Percentiles rank a stretch among this genome's conserved stretches.
These are phyloP conservation scores for Ogataea allantospora DNA, from an alignment of 805 yeast species.

Conservation along the genomic window DNA sequence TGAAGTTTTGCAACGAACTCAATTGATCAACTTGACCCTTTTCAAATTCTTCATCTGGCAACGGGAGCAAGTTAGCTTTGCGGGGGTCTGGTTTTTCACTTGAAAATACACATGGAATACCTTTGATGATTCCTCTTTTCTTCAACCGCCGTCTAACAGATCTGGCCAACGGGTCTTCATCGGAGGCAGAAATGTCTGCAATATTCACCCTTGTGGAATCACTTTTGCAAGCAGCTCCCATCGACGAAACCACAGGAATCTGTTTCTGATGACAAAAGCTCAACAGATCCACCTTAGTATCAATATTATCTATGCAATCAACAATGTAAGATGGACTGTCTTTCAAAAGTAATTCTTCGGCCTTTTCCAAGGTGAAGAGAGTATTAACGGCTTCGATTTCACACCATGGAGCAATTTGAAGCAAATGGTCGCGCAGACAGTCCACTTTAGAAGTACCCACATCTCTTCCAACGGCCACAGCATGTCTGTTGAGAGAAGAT, in stretches of 20 bases:
- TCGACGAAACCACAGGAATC: slow-evolving; percentile 78
- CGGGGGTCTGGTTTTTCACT: slow-evolving; percentile 96
- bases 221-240: slow-evolving; percentile 97
- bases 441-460: slow-evolving; percentile 92
- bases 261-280: slow-evolving; percentile 62
- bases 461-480: slow-evolving; percentile 86
- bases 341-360: slow-evolving; percentile 56
- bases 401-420: slow-evolving; percentile 90
- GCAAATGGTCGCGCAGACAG: slow-evolving; percentile 66
- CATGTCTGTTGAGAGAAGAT: slow-evolving; percentile 89
- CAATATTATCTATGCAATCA: slow-evolving; percentile 96
- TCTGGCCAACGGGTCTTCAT: slow-evolving; percentile 91
- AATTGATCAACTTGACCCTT: slow-evolving; percentile 85
- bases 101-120: slow-evolving; percentile 85
- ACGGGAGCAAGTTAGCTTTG: slow-evolving; percentile 83
- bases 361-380: slow-evolving; percentile 68
- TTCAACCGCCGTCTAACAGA: slow-evolving; percentile 82
- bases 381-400: slow-evolving; percentile 73
- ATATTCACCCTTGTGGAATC: slow-evolving; percentile 91
- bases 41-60: slow-evolving; percentile 76
- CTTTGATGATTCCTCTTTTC: slow-evolving; percentile 68
- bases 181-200: slow-evolving; percentile 84
- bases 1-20: slow-evolving; percentile 81
- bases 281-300: slow-evolving; percentile 90
- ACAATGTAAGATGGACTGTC: slow-evolving; percentile 74